These are phyloP conservation scores for Rhynchospora breviuscula DNA, from an alignment of 176 grass and related monocot species.

Conservation along the genomic window DNA sequence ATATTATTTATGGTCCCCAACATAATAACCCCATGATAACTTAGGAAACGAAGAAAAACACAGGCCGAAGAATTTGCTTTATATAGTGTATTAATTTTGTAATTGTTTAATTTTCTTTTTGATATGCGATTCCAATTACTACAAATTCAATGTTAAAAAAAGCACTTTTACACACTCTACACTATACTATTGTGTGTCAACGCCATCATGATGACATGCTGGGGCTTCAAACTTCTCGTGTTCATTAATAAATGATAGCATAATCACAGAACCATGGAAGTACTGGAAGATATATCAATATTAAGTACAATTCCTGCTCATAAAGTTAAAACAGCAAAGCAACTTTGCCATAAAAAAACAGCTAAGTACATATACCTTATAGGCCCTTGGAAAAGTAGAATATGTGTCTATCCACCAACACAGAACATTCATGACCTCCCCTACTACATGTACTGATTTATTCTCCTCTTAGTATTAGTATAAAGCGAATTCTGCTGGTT, in stretches of 20 bases:
- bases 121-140: conserved; percentile 19
- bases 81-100: neutral
- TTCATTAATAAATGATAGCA: conserved; percentile 8
- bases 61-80: neutral
- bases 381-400: conserved; percentile 19
- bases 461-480: conserved; percentile 24
- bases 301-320: conserved; percentile 22
- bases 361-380: conserved; percentile 18
- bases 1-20: conserved; percentile 14
- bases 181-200: conserved; percentile 12
- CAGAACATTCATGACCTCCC: conserved; percentile 13
- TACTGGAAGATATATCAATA: neutral
- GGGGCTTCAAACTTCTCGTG: neutral
- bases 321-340: conserved; percentile 13
- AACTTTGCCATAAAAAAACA: conserved; percentile 17
- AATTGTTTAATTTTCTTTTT: conserved; percentile 10
- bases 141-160: conserved; percentile 1
- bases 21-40: conserved; percentile 13
- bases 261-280: neutral
- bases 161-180: neutral
- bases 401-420: conserved; percentile 20
- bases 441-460: conserved; percentile 29
- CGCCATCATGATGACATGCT: neutral
- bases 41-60: conserved; percentile 4
- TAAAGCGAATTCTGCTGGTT: conserved; percentile 29